Percentiles rank a stretch among this genome's conserved stretches.
phyloP scores from a whole-genome alignment of 441 rosid genomes.

The Raphanus hybrid region DNA sequence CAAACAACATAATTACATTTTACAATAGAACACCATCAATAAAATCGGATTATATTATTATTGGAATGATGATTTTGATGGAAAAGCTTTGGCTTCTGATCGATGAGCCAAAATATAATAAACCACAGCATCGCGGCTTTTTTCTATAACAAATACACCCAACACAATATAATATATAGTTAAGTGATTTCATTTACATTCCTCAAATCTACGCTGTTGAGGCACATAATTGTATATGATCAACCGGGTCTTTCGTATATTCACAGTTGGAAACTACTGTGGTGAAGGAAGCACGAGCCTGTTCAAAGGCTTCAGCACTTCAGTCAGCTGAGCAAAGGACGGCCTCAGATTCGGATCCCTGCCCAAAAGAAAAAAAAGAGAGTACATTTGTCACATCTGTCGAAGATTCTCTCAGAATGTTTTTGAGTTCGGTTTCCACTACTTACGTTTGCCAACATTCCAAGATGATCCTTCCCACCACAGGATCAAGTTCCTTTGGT shows the following conservation, averaged over 20 bases:
- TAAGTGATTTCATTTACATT: too few relatives aligned
- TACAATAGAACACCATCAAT: too few relatives aligned
- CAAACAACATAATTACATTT: too few relatives aligned
- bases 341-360: slow-evolving; percentile 95
- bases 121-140: too few relatives aligned
- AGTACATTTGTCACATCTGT: not conserved
- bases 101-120: too few relatives aligned
- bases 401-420: not conserved
- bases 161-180: too few relatives aligned
- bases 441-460: slow-evolving; percentile 98
- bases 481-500: slow-evolving; percentile 93
- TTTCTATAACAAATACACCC: too few relatives aligned
- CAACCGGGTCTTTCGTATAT: slow-evolving; percentile 21
- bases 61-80: too few relatives aligned
- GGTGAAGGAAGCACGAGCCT: slow-evolving; percentile 65
- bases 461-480: slow-evolving; percentile 82
- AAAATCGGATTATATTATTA: too few relatives aligned
- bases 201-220: not conserved
- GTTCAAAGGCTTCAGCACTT: slow-evolving; percentile 80
- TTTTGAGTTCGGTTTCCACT: not conserved
- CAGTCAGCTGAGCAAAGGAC: slow-evolving; percentile 79
- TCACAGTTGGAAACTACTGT: slow-evolving; percentile 31
- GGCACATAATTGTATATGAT: not conserved
- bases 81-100: too few relatives aligned
- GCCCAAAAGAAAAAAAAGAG: not conserved